phyloP scores from a whole-genome alignment of 163 green algal species.

The Scenedesmus sp. region DNA sequence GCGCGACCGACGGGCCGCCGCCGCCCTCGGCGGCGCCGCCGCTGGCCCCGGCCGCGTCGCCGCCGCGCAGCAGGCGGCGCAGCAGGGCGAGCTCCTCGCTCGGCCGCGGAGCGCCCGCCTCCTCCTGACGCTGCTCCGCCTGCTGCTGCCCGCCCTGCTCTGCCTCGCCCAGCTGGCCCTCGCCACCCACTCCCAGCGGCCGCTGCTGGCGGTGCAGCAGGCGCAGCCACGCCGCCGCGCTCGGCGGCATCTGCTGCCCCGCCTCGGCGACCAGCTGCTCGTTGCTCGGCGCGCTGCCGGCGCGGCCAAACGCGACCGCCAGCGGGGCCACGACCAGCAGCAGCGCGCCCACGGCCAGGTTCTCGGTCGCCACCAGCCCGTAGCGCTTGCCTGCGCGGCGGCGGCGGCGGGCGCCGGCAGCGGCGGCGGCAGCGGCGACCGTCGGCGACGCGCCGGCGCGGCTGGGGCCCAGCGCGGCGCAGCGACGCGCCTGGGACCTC shows the following conservation, averaged over 20 bases:
- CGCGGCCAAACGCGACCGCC: background rate
- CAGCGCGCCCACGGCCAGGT: constrained; percentile 16
- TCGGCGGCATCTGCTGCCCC: background rate
- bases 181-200: background rate
- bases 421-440: background rate
- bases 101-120: no score
- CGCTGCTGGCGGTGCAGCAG: constrained; percentile 19
- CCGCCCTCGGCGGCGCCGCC: background rate
- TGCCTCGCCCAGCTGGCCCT: background rate
- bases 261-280: constrained; percentile 21
- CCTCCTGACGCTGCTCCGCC: background rate
- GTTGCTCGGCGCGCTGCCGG: constrained; percentile 14
- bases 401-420: background rate
- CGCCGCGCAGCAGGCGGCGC: constrained; percentile 1
- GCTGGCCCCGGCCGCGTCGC: background rate
- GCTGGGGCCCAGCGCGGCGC: background rate
- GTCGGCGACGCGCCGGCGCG: no score
- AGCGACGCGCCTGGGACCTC: constrained; percentile 3
- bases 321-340: constrained; percentile 31
- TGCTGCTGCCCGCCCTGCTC: background rate
- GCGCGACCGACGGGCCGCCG: background rate
- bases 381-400: constrained; percentile 24
- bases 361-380: constrained; percentile 17
- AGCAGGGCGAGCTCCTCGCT: background rate
- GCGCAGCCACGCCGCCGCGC: constrained; percentile 27